Base-by-base conservation (phyloP, 2,329 filamentous ascomycete species). In the Tolypocladium endophyticum region DNA sequence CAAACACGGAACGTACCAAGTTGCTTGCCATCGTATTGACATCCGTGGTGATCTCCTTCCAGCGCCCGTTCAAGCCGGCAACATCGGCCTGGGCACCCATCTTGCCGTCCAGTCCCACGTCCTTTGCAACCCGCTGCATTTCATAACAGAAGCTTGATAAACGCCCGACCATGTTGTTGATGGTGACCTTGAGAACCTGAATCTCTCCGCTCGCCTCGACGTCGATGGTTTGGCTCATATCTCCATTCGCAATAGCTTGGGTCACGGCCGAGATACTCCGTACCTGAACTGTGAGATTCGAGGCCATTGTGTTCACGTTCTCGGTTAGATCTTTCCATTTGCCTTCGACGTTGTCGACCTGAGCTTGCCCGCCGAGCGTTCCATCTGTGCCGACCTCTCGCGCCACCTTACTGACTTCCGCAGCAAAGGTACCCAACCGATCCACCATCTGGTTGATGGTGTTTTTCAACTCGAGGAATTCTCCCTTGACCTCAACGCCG, bases 391-490 rank as follows among this genome's bases (percentile, higher is more conserved):
- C 93, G 79, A 97, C 93, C 76, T 97, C 93, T 72, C 91, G 88
- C 56, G 93, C 93, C 64, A 97, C 87, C 72, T 94, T 92, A 72
- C 93, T 97, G 71, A 97, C 93, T 73, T 97, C 92, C 66, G 93
- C 94, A 60, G 93, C 93, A 72, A 97, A 97, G 53, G 93, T 93
- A 67, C 95, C 91, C 53, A 97, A 81, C 68, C 96, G 92, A 74
- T 97, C 93, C 72, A 97, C 94, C 93, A 97, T 97, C 70, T 90
- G 95, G 75, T 97, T 97, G 78, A 97, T 97, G 11, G 93, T 99
- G 69, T 92, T 91, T 77, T 99, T 99, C 63, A 99, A 80, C 71
- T 96, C 90, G 57, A 95, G 77, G 67, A 99, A 97, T 77, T 99
- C 94, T 69, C 93, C 93, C 72, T 92, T 87, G 57, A 92, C 94